Percentiles rank a stretch among this genome's conserved stretches.
phyloP scores from a whole-genome alignment of 331 rosid genomes.

The Telfairia occidentalis region DNA sequence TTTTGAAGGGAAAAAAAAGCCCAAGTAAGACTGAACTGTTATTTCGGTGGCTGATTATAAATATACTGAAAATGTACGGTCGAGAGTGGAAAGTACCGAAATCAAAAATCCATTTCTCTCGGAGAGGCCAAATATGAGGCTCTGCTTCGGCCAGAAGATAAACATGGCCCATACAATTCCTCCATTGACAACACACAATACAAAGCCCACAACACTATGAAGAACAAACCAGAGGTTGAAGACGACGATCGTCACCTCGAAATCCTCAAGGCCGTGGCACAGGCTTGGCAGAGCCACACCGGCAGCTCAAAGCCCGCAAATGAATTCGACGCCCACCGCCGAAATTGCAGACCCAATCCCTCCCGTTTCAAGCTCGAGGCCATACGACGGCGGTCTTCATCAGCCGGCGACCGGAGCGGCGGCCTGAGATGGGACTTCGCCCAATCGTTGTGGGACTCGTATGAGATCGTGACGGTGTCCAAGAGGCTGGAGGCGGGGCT shows the following conservation, averaged over 20 bases:
- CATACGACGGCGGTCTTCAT: conserved; percentile 4
- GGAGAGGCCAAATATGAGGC: no score
- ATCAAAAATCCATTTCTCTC: not conserved
- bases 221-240: conserved; percentile 30
- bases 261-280: conserved; percentile 84
- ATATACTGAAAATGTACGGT: not conserved
- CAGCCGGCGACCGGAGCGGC: not conserved
- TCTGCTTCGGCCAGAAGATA: not conserved
- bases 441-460: conserved; percentile 81
- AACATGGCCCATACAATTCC: not conserved
- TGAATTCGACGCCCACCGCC: conserved; percentile 46
- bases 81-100: not conserved
- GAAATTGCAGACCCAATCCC: conserved; percentile 38
- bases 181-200: not conserved
- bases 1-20: no score
- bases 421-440: conserved; percentile 48
- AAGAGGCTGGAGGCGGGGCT: conserved; percentile 55
- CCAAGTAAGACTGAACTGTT: not conserved
- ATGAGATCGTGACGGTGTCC: conserved; percentile 70
- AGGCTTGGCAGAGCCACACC: conserved; percentile 63
- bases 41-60: not conserved
- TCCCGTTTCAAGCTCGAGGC: conserved; percentile 64
- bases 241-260: conserved; percentile 31
- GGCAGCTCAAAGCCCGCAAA: conserved; percentile 31
- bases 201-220: conserved; percentile 24